These are phyloP conservation scores for Strobilomyces echinocephalus DNA, from an alignment of 768 basidiomycete genomes.

Conservation along the genomic window DNA sequence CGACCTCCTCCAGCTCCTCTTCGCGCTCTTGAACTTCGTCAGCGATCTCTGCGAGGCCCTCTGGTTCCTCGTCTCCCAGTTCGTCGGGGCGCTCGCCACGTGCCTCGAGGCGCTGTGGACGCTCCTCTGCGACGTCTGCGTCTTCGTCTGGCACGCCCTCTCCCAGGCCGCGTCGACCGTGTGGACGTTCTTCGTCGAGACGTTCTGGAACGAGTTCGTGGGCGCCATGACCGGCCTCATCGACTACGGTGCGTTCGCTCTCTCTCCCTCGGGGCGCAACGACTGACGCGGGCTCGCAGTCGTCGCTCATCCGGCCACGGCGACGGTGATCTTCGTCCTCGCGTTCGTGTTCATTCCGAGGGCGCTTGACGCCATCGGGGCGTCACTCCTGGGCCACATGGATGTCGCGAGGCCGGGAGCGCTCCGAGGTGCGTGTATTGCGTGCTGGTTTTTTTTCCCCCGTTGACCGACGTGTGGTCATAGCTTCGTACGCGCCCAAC, in stretches of 20 bases:
- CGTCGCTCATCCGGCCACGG: constrained; percentile 10
- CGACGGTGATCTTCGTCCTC: constrained; percentile 9
- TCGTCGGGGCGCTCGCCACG: constrained; percentile 11
- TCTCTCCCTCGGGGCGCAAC: no score
- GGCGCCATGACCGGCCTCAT: constrained; percentile 7
- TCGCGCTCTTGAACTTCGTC: constrained; percentile 5
- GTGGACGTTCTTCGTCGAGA: constrained; percentile 3
- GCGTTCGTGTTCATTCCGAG: constrained; percentile 6
- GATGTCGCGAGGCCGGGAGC: background rate
- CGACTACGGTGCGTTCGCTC: constrained; percentile 10
- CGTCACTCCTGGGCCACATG: background rate
- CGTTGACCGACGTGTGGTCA: background rate
- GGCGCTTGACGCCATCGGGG: background rate
- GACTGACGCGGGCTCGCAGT: background rate
- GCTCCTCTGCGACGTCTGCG: background rate
- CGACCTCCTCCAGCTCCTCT: constrained; percentile 8
- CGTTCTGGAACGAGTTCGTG: constrained; percentile 14
- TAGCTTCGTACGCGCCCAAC: constrained; percentile 13
- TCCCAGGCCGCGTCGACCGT: background rate
- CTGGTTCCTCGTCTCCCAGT: constrained; percentile 3
- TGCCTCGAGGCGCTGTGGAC: constrained; percentile 12
- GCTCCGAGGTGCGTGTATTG: background rate
- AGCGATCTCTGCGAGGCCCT: constrained; percentile 1
- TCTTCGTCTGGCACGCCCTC: background rate
- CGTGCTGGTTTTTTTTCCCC: background rate